Evolutionary conservation across 768 basidiomycete genomes (phyloP).

Genomic region (Crepidotus variabilis): DNA sequence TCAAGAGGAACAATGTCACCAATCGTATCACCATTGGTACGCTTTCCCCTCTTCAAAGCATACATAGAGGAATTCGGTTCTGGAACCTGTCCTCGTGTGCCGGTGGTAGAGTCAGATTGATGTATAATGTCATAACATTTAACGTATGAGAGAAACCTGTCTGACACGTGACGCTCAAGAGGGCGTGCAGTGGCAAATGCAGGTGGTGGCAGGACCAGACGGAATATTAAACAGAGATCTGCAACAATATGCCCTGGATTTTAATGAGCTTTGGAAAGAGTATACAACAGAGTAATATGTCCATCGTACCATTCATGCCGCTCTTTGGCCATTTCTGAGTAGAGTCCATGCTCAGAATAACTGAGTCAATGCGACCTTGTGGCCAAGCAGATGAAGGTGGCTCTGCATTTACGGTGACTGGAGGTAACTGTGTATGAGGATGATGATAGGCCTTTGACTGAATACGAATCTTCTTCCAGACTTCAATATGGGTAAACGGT

Average conservation of each 20-base stretch:
- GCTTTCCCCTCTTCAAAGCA: conserved; percentile 13
- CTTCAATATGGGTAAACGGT: conserved; percentile 18
- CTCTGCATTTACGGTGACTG: conserved; percentile 17
- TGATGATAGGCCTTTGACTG: conserved; percentile 22
- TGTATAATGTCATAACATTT: conserved; percentile 19
- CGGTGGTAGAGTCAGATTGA: conserved; percentile 1
- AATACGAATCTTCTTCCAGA: conserved; percentile 21
- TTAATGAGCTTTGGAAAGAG: too few relatives aligned
- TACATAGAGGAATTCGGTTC: conserved; percentile 18
- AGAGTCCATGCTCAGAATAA: conserved; percentile 7
- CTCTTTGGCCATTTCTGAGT: conserved; percentile 13
- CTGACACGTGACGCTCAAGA: conserved; percentile 6
- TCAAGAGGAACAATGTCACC: conserved; percentile 26
- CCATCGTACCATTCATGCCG: conserved; percentile 17
- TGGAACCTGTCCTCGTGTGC: conserved; percentile 7
- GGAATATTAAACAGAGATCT: conserved; percentile 8
- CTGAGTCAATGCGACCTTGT: background rate
- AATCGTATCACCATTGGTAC: conserved; percentile 10
- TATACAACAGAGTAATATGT: too few relatives aligned
- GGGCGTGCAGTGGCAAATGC: conserved; percentile 19
- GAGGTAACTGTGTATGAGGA: conserved; percentile 12
- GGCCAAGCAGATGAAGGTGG: conserved; percentile 14
- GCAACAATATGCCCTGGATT: conserved; percentile 16
- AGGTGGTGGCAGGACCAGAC: background rate
- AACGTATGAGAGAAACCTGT: conserved; percentile 22